Evolutionary conservation across 2,329 filamentous ascomycete genomes (phyloP).

Genomic region (Chalaropsis ovoidea): DNA sequence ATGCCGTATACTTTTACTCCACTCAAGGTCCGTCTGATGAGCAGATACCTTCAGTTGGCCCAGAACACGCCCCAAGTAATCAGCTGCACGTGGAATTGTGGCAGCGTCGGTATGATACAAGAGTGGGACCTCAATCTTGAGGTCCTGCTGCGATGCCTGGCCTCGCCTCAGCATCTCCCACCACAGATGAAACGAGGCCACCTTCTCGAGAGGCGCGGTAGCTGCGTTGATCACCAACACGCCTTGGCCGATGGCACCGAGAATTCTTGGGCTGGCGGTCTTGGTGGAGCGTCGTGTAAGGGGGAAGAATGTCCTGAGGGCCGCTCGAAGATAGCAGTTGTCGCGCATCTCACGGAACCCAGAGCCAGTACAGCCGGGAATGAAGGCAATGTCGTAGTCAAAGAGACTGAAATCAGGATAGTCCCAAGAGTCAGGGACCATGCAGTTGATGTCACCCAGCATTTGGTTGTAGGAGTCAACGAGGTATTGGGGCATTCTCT

Average conservation of each 20-base stretch:
- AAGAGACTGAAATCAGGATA: conserved; percentile 18
- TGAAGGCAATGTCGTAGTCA: conserved; percentile 19
- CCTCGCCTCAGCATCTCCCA: conserved; percentile 24
- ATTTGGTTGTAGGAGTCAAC: conserved; percentile 18
- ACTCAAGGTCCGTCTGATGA: conserved; percentile 3
- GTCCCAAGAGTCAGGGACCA: conserved; percentile 15
- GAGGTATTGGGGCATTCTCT: conserved; percentile 24
- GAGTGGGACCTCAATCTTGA: conserved; percentile 17
- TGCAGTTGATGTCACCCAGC: conserved; percentile 18
- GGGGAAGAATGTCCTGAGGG: conserved; percentile 15
- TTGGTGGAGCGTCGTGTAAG: conserved; percentile 20
- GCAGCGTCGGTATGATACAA: conserved; percentile 21
- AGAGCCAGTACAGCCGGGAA: conserved; percentile 18
- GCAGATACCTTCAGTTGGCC: conserved; percentile 3
- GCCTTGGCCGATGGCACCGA: conserved; percentile 21
- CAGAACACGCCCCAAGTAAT: conserved; percentile 15
- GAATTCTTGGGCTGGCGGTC: conserved; percentile 4
- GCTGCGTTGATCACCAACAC: conserved; percentile 22
- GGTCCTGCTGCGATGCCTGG: conserved; percentile 17
- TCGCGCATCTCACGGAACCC: conserved; percentile 21
- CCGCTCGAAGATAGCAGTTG: conserved; percentile 13
- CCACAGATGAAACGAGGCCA: conserved; percentile 17
- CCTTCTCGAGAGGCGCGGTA: conserved; percentile 16
- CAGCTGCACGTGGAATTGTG: conserved; percentile 14
- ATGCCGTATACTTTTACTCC: not conserved